Evolutionary conservation across 2,329 filamentous ascomycete species (phyloP), one percentile per base, ranked within the genome.

Genomic region (Venturia aucupariae): DNA sequence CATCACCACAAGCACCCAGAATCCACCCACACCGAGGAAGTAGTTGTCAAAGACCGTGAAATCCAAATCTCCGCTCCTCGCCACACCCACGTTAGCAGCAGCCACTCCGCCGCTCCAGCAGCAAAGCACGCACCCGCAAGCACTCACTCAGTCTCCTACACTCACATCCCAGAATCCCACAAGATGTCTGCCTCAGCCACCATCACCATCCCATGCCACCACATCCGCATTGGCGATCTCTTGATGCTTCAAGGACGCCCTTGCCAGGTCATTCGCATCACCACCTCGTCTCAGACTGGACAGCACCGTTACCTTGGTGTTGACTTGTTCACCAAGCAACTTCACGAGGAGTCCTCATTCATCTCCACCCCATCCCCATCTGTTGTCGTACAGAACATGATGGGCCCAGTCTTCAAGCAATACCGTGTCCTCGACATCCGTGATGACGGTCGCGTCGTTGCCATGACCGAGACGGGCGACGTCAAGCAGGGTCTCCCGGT

Each of bases 261-360:
- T 75, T 97, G 92, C 90, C 94, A 99, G 86, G 93, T 99, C 79
- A 99, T 99, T 84, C 93, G 93, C 78, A 97, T 99, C 88, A 96
- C 92, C 71, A 96, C 92, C 80, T 97, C 93, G 65, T 85, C 90
- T 71, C 93, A 96, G 83, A 99, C 94, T 68, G 94, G 94, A 78
- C 94, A 99, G 86, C 93, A 99, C 88, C 90, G 94, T 77, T 99
- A 97, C 86, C 90, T 99, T 69, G 94, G 94, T 86, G 94, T 99
- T 71, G 94, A 99, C 80, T 90, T 99, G 75, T 99, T 99, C 90
- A 97, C 92, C 85, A 96, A 96, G 86, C 91, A 97, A 84, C 86
- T 99, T 70, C 92, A 97, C 76, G 94, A 99, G 83, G 94, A 99
- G 88, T 96, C 91, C 65, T 93, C 89, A 73, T 97, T 96, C 82